Percentiles rank a stretch among this genome's conserved stretches.
phyloP scores from a whole-genome alignment of 805 yeast species.

The Candida palmyrensis region DNA sequence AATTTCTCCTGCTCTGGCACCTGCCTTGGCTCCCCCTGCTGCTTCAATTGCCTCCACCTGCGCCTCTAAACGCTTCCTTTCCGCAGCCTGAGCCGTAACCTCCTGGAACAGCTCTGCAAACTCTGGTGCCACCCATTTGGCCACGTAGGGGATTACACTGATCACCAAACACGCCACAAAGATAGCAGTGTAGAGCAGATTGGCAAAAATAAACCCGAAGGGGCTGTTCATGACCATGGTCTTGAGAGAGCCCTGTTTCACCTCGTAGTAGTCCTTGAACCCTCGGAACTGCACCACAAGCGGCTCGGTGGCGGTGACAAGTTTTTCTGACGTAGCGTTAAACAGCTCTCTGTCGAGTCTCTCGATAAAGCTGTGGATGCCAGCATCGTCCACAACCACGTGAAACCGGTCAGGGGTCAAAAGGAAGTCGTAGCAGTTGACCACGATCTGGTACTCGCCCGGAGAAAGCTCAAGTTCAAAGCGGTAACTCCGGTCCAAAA shows the following conservation, averaged over 20 bases:
- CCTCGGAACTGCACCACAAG: constrained; percentile 16
- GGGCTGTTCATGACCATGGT: constrained; percentile 36
- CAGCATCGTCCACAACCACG: constrained; percentile 17
- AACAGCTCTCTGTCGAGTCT: constrained; percentile 10
- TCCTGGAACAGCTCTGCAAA: constrained; percentile 28
- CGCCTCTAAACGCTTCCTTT: not conserved
- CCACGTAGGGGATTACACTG: constrained; percentile 27
- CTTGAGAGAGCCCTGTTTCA: constrained; percentile 20
- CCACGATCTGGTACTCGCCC: constrained; percentile 31
- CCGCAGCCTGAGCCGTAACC: constrained; percentile 6
- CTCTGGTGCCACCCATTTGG: constrained; percentile 30
- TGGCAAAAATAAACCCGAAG: constrained; percentile 36
- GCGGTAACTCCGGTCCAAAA: constrained; percentile 18
- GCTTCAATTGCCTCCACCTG: not conserved
- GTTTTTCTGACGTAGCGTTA: constrained; percentile 14
- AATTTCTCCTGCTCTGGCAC: not conserved
- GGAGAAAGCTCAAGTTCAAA: constrained; percentile 18
- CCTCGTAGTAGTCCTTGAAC: constrained; percentile 30
- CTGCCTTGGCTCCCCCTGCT: not conserved
- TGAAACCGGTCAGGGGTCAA: constrained; percentile 20
- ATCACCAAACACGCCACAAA: constrained; percentile 23
- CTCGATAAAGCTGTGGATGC: constrained; percentile 19
- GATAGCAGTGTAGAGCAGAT: constrained; percentile 27
- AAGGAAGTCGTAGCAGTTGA: constrained; percentile 32
- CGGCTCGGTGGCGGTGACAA: constrained; percentile 12